These are phyloP conservation scores for Penium margaritaceum DNA, from an alignment of 139 green algal genomes.

Conservation along the genomic window DNA sequence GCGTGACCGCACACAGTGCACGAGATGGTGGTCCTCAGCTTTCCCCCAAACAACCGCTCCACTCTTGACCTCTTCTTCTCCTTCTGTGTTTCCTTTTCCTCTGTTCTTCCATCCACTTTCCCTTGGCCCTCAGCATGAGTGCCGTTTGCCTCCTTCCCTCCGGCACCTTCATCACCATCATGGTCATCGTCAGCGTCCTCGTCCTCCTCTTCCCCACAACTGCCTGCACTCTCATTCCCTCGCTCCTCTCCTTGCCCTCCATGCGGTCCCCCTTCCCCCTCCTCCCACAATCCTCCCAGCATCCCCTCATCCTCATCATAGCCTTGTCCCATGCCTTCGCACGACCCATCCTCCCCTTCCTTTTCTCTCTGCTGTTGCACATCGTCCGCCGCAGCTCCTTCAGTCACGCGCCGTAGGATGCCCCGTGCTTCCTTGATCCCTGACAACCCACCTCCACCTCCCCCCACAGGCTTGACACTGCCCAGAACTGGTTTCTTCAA, in stretches of 20 bases:
- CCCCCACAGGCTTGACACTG: not conserved
- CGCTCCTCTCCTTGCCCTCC: too few species aligned
- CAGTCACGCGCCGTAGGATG: not conserved
- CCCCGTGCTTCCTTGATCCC: not conserved
- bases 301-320: constrained; percentile 4
- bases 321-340: not conserved
- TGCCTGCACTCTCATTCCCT: too few species aligned
- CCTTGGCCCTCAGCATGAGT: too few species aligned
- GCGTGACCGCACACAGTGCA: constrained; percentile 73
- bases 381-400: not conserved
- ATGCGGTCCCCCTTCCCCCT: not conserved
- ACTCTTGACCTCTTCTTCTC: constrained; percentile 47
- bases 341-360: constrained; percentile 22
- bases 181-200: too few species aligned
- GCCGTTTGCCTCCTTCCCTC: too few species aligned
- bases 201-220: too few species aligned
- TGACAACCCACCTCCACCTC: not conserved
- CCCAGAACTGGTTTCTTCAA: not conserved
- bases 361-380: constrained; percentile 27
- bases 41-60: constrained; percentile 80
- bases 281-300: not conserved
- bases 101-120: too few species aligned
- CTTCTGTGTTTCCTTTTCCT: too few species aligned
- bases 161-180: too few species aligned
- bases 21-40: constrained; percentile 61